Base-by-base conservation (phyloP, 2,329 filamentous ascomycete species). In the Phoma sp. region DNA sequence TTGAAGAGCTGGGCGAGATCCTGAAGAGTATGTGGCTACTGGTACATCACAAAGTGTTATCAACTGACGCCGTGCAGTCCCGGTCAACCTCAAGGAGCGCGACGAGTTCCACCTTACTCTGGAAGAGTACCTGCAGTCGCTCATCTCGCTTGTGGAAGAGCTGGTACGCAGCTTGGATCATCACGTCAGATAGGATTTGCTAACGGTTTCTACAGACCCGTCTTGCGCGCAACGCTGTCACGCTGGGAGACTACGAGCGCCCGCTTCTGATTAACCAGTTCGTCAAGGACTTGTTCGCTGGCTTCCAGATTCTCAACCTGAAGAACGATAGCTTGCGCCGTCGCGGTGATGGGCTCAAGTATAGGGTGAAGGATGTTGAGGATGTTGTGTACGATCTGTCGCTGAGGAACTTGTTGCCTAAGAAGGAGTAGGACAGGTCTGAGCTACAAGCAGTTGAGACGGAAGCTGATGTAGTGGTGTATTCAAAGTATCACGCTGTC, bases 371-470 rank as follows among this genome's bases (percentile, higher is more conserved):
- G 82, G 93, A 96, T 74, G 91, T 97, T 10, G 95, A 99, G 80
- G 95, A 98, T 71, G 92, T 99, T 10, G 93, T 98, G 45, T 99
- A 99, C 71, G 95, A 99, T 74, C 79, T 99, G 52, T 93, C 90
- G 23, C 78, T 99, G 70, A 85, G 95, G 55, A 93, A 95, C 45
- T 75, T 98, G 69, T 82, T 96, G 10, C 67, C 69, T 2, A 73
- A 72, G 57, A 70, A 70, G 50, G 52, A 59, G 42, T 48, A 60
- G 55, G 24, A 18, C 32, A 37, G 32, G 9, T 33, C 32, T 33
- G 10, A 4, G 13, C 10, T n/a, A 33, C 10, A n/a, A n/a, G 32
- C 2, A 5, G 7, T 9, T 8, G 30, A 22, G 14, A 37, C 6
- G 35, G 35, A 7, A 6, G 14, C 5, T 9, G n/a, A 8, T 37